Conservation (phyloP, 202 grass and related monocot genomes). For the Panicum hallii region DNA sequence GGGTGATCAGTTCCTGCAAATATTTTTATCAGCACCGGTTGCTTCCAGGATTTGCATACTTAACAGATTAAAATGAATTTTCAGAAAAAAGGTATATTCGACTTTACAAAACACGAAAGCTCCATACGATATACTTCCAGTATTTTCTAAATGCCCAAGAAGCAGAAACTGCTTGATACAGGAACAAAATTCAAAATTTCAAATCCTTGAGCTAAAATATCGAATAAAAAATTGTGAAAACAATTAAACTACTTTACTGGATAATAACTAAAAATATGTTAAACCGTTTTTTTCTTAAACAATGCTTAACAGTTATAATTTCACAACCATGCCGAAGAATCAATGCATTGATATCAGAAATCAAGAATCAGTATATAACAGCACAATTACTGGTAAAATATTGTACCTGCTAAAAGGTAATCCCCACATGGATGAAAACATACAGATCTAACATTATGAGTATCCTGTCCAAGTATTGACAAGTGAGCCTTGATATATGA, state of each 20-base stretch:
- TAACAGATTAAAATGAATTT: constrained; percentile 7
- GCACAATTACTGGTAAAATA: constrained; percentile 22
- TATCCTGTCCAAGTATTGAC: constrained; percentile 66
- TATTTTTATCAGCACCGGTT: constrained; percentile 4
- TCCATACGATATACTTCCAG: not conserved
- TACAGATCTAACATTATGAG: constrained; percentile 97
- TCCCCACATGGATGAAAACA: constrained; percentile 99
- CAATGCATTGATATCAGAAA: constrained; percentile 23
- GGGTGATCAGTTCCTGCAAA: constrained; percentile 89
- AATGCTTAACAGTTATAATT: constrained; percentile 5
- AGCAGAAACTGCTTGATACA: constrained; percentile 8
- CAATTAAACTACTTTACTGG: not conserved
- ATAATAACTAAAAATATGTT: not conserved
- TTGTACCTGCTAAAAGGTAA: constrained; percentile 87
- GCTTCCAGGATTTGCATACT: constrained; percentile 13
- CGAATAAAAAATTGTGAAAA: not conserved
- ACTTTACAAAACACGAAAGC: not conserved
- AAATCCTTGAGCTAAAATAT: constrained; percentile 9
- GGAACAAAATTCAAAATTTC: not conserved
- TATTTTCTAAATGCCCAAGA: constrained; percentile 27
- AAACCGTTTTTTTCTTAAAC: not conserved
- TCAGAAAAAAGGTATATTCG: not conserved
- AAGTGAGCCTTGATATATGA: constrained; percentile 5
- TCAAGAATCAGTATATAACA: constrained; percentile 26
- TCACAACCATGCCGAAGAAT: not conserved